Percentiles rank a stretch among this genome's conserved stretches.
Conservation (phyloP, 805 yeast genomes). For the Teunomyces lycoperdinae region DNA sequence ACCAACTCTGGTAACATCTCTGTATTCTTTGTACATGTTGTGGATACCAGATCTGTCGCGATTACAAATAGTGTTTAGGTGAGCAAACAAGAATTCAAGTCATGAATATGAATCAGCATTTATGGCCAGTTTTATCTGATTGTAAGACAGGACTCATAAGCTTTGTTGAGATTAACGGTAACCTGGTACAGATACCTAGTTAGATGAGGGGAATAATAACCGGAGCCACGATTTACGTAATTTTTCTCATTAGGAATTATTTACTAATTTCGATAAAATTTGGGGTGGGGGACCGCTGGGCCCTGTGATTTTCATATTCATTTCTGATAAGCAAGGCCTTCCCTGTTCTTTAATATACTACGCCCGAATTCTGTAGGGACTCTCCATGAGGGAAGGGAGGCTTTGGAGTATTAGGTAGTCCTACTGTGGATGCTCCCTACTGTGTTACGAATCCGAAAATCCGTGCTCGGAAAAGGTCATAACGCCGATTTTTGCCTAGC, state of each 20-base stretch:
- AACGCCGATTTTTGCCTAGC: not conserved
- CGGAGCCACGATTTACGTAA: not conserved
- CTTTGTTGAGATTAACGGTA: not conserved
- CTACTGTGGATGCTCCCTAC: not conserved
- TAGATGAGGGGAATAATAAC: not conserved
- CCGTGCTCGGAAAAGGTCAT: conserved; percentile 2
- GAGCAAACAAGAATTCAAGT: not conserved
- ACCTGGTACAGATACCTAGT: no score
- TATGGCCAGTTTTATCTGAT: not conserved
- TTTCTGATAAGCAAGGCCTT: no score
- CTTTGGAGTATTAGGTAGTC: not conserved
- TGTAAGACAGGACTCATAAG: not conserved
- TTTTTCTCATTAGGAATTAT: not conserved
- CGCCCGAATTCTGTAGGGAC: no score
- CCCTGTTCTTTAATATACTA: no score
- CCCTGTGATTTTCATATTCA: no score
- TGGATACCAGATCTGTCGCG: conserved; percentile 95
- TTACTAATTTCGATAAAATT: not conserved
- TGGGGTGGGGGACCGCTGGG: no score
- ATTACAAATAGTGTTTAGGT: conserved; percentile 1
- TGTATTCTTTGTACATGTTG: conserved; percentile 99
- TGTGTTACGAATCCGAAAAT: not conserved
- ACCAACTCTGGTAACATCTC: conserved; percentile 98
- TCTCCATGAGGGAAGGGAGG: not conserved
- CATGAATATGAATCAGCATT: not conserved